A percentile compares a stretch with the other conserved stretches of the same genome.
These are phyloP conservation scores for Chenopodium berlandieri DNA, from an alignment of 148 eudicot species.

Conservation along the genomic window DNA sequence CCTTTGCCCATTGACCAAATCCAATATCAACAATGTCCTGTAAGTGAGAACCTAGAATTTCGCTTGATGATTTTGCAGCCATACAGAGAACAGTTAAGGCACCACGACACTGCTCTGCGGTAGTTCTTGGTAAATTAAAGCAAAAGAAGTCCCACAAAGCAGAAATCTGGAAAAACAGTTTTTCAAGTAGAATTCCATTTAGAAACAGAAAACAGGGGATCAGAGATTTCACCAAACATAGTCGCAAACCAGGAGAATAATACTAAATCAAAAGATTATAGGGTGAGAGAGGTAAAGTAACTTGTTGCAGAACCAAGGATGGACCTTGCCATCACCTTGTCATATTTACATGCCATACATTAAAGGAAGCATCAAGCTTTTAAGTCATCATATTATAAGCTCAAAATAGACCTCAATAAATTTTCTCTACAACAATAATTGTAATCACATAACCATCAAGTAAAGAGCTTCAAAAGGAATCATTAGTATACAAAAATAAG, in stretches of 20 bases:
- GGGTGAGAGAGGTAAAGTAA: not conserved
- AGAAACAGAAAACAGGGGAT: slow-evolving; percentile 7
- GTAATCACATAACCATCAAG: not conserved
- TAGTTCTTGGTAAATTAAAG: slow-evolving; percentile 80
- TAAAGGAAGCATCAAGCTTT: not conserved
- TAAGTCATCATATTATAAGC: not conserved
- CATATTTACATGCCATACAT: not conserved
- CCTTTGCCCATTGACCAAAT: slow-evolving; percentile 97
- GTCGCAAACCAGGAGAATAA: not conserved
- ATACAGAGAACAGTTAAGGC: slow-evolving; percentile 86
- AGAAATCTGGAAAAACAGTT: slow-evolving; percentile 55
- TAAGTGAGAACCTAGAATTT: slow-evolving; percentile 75
- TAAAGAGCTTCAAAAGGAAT: not conserved
- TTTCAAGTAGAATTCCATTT: slow-evolving; percentile 2
- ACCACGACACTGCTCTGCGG: slow-evolving; percentile 93
- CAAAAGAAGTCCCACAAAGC: slow-evolving; percentile 98
- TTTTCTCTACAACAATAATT: not conserved
- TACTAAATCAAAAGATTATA: not conserved
- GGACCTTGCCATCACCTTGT: not conserved
- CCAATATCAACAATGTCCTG: slow-evolving; percentile 96
- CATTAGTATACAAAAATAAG: not conserved
- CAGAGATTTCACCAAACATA: slow-evolving; percentile 1
- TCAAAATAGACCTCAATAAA: not conserved
- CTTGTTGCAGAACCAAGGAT: not conserved
- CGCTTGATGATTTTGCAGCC: slow-evolving; percentile 85